A percentile compares a stretch with the other conserved stretches of the same genome.
Evolutionary conservation across 1,139 yeast species (phyloP).

Genomic region (Pichia sp.): DNA sequence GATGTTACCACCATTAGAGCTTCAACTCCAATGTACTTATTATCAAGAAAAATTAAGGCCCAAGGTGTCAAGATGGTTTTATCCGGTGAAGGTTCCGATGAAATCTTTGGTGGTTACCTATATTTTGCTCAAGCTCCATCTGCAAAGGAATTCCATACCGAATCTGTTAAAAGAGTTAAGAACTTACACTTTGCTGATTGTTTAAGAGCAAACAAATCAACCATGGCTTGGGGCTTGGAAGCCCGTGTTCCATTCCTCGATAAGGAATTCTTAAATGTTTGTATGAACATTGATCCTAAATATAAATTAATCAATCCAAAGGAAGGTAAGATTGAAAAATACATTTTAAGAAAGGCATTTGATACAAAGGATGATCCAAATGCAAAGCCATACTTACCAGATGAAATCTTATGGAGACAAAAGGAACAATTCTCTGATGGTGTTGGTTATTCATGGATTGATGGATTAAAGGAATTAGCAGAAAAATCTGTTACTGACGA

Average conservation of each 20-base stretch:
- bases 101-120: slow-evolving; percentile 95
- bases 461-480: slow-evolving; percentile 92
- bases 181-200: slow-evolving; percentile 97
- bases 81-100: slow-evolving; percentile 99
- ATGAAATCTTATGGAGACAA: slow-evolving; percentile 97
- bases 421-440: slow-evolving; percentile 99
- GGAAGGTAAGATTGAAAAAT: slow-evolving; percentile 82
- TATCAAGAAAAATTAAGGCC: slow-evolving; percentile 95
- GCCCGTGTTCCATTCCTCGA: slow-evolving; percentile 99
- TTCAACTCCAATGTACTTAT: slow-evolving; percentile 95
- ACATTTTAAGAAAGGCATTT: slow-evolving; percentile 93
- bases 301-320: slow-evolving; percentile 74
- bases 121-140: slow-evolving; percentile 96
- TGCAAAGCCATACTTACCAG: slow-evolving; percentile 80
- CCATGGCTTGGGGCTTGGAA: slow-evolving; percentile 99
- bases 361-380: slow-evolving; percentile 73
- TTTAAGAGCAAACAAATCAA: slow-evolving; percentile 96
- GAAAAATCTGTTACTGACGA: slow-evolving; percentile 82
- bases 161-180: slow-evolving; percentile 91
- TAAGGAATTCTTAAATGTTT: slow-evolving; percentile 80
- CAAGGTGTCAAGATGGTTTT: slow-evolving; percentile 99
- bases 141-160: slow-evolving; percentile 86
- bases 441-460: slow-evolving; percentile 99
- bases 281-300: slow-evolving; percentile 91
- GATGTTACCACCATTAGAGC: slow-evolving; percentile 99